These are phyloP conservation scores for Rhizopogon salebrosus DNA, from an alignment of 768 basidiomycete genomes.

Conservation along the genomic window DNA sequence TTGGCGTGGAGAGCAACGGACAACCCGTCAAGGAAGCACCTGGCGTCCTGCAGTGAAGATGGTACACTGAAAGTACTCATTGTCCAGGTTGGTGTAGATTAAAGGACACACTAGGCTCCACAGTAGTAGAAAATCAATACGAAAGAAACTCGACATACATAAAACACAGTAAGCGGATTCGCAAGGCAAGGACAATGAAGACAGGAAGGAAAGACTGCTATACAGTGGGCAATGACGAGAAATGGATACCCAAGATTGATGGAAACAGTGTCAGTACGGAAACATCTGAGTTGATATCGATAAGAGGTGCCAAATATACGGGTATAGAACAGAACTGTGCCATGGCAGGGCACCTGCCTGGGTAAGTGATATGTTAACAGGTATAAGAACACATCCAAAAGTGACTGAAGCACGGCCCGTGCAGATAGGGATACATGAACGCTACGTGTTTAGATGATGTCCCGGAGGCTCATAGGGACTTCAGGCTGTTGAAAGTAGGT, in stretches of 20 bases:
- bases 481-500: constrained; percentile 55
- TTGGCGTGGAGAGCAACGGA: constrained; percentile 69
- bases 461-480: constrained; percentile 86
- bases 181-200: constrained; percentile 7
- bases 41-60: constrained; percentile 92
- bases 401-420: constrained; percentile 34
- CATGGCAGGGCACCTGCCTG: constrained; percentile 31
- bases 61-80: constrained; percentile 77
- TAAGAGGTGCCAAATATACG: constrained; percentile 52
- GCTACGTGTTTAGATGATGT: constrained; percentile 65
- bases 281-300: constrained; percentile 46
- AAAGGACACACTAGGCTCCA: constrained; percentile 20
- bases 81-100: constrained; percentile 47
- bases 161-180: constrained; percentile 11
- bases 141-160: constrained; percentile 1
- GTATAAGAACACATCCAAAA: constrained; percentile 31
- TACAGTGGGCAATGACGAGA: constrained; percentile 56
- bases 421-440: constrained; percentile 82
- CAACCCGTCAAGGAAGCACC: constrained; percentile 32
- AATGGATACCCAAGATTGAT: constrained; percentile 36
- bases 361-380: constrained; percentile 46
- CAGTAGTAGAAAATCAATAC: background rate
- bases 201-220: constrained; percentile 37
- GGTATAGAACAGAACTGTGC: constrained; percentile 56
- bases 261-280: constrained; percentile 43